A percentile compares a stretch with the other conserved stretches of the same genome.
phyloP scores from a whole-genome alignment of 768 basidiomycete species.

The Pleurotus giganteus region DNA sequence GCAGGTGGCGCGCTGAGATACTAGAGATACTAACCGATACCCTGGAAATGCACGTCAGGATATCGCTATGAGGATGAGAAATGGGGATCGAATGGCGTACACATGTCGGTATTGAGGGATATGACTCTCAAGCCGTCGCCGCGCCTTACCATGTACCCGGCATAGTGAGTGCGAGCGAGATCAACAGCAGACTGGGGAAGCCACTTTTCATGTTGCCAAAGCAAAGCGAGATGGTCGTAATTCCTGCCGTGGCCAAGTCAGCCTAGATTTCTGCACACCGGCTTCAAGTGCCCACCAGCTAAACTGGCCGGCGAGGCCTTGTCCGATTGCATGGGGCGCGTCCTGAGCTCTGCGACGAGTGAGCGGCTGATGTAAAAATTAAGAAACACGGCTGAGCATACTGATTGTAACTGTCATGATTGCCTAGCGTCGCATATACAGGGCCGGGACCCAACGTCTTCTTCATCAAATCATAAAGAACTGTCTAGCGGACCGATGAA shows the following conservation, averaged over 20 bases:
- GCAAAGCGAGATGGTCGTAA: slow-evolving; percentile 68
- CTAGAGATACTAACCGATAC: slow-evolving; percentile 28
- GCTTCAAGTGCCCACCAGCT: slow-evolving; percentile 47
- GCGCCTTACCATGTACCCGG: slow-evolving; percentile 69
- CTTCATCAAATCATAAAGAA: slow-evolving; percentile 67
- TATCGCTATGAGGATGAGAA: not conserved
- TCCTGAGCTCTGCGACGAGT: slow-evolving; percentile 48
- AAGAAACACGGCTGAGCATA: slow-evolving; percentile 24
- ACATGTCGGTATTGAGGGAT: slow-evolving; percentile 74
- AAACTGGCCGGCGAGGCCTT: slow-evolving; percentile 54
- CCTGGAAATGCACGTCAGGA: slow-evolving; percentile 21
- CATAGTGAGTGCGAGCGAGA: slow-evolving; percentile 65
- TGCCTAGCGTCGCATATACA: slow-evolving; percentile 74
- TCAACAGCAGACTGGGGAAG: slow-evolving; percentile 53
- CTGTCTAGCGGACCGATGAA: slow-evolving; percentile 37
- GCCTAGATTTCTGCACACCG: not conserved
- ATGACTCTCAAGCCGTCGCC: slow-evolving; percentile 68
- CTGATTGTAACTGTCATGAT: slow-evolving; percentile 76
- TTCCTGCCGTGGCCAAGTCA: slow-evolving; percentile 44
- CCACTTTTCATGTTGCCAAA: slow-evolving; percentile 76
- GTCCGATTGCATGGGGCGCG: slow-evolving; percentile 57
- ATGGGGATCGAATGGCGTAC: slow-evolving; percentile 35
- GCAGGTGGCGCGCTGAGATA: too few relatives aligned
- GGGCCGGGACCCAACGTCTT: slow-evolving; percentile 60
- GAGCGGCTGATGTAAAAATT: not conserved